A percentile compares a stretch with the other conserved stretches of the same genome.
These are phyloP conservation scores for Eragrostis curvula DNA, from an alignment of 176 grass and related monocot genomes.

Conservation along the genomic window DNA sequence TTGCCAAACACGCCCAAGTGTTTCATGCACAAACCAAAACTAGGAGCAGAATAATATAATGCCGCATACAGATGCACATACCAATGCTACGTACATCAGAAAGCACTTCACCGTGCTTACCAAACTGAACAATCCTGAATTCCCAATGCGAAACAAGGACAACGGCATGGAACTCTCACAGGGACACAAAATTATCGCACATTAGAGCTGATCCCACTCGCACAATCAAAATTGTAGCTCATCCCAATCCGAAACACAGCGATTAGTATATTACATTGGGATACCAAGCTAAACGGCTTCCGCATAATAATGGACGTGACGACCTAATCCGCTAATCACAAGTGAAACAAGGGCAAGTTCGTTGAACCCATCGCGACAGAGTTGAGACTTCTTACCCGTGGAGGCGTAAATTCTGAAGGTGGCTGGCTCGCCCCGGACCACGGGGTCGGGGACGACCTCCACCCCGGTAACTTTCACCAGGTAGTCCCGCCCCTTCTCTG, in stretches of 20 bases:
- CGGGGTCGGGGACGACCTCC: constrained; percentile 66
- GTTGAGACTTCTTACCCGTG: constrained; percentile 53
- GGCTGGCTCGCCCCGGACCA: constrained; percentile 62
- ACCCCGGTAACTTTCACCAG: constrained; percentile 71
- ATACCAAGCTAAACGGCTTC: background rate
- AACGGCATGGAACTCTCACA: background rate
- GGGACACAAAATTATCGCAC: background rate
- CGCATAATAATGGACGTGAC: background rate
- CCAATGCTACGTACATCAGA: too few relatives aligned
- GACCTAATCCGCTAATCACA: background rate
- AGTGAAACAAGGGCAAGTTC: background rate
- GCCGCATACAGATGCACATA: background rate
- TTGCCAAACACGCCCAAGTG: too few relatives aligned
- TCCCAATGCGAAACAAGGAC: background rate
- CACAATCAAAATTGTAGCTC: background rate
- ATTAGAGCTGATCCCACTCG: background rate
- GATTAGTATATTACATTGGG: background rate
- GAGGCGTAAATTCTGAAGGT: constrained; percentile 80
- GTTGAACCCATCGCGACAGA: background rate
- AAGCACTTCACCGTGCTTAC: background rate
- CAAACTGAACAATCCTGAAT: background rate
- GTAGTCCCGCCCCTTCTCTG: constrained; percentile 62
- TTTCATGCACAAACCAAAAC: background rate
- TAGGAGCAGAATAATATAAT: background rate
- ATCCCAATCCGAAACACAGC: background rate